These are phyloP conservation scores for Solanum pennellii DNA, from an alignment of 257 asterid species.

Conservation along the genomic window DNA sequence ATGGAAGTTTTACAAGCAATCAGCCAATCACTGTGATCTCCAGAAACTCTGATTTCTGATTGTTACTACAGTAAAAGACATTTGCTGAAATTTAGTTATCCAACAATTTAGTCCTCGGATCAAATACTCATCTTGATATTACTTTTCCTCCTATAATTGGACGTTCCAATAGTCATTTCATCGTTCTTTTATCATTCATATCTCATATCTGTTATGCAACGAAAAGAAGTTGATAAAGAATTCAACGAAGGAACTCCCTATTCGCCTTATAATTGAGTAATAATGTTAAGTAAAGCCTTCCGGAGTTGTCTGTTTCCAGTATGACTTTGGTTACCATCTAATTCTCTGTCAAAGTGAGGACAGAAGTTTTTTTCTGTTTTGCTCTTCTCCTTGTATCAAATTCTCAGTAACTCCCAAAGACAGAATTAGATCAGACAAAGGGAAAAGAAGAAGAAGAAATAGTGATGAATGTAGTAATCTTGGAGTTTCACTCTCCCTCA, in stretches of 20 bases:
- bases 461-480: not conserved
- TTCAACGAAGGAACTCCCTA: not conserved
- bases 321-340: not conserved
- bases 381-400: not conserved
- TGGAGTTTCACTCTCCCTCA: not conserved
- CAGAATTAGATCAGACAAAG: not conserved
- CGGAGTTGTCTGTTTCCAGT: not conserved
- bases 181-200: not conserved
- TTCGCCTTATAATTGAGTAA: not conserved
- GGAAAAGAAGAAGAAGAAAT: not conserved
- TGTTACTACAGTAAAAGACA: not conserved
- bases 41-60: not conserved
- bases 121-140: not conserved
- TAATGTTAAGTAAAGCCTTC: not conserved
- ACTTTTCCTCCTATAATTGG: not conserved
- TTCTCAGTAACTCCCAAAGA: not conserved
- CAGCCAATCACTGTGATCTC: not conserved
- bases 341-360: not conserved
- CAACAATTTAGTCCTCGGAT: not conserved
- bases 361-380: not conserved
- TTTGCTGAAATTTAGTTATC: not conserved
- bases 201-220: not conserved
- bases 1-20: not conserved
- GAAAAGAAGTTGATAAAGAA: not conserved
- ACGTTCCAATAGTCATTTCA: not conserved